Base-by-base conservation (phyloP, 352 stramenopile species). In the Pythium vanterpoolii region DNA sequence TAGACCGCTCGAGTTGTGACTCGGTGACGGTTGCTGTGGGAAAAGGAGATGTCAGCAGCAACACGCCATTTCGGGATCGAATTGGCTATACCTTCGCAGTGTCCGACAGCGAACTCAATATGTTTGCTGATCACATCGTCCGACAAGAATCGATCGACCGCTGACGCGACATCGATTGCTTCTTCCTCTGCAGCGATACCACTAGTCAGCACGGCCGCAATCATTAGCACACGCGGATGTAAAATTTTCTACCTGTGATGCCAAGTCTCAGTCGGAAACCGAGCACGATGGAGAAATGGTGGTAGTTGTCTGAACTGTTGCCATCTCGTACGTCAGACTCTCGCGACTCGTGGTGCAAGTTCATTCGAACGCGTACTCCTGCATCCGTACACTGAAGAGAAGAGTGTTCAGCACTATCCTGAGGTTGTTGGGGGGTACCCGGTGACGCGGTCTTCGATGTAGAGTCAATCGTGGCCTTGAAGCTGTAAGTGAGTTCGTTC, bases 141-240 rank as follows among this genome's bases (percentile, higher is more conserved):
- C 2, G 58, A 30, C 5, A 89, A 40, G 30, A 70, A 72, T 7
- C 64, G 60, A 42, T 85, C 79, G 5, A 83, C 47, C 24, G 71
- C 63, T 1, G 67, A 80, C 24, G 72, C 69, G 11, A 89, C 46
- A n/a, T 84, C 71, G 28, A 81, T 77, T 16, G 64, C 69, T 66
- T 77, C 69, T 52, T 89, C 76, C 46, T 85, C 75, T 85, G 23
- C n/a, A n/a, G 26, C 21, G 19, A 50, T 11, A 50, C 1, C 21
- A 34, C 21, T 50, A 16, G 28, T 33, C 21, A 50, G 13, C 18
- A 2, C 10, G 16, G 18, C 6, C 13, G 24, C 46, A 14, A 42
- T n/a, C 7, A 26, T 24, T 14, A 14, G 34, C 10, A 39, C 5
- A 40, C 14, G 8, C 18, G 27, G 19, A 34, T 30, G 7, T 3